Base-by-base conservation (phyloP, 139 green algal genomes). In the Tetraselmis chui region DNA sequence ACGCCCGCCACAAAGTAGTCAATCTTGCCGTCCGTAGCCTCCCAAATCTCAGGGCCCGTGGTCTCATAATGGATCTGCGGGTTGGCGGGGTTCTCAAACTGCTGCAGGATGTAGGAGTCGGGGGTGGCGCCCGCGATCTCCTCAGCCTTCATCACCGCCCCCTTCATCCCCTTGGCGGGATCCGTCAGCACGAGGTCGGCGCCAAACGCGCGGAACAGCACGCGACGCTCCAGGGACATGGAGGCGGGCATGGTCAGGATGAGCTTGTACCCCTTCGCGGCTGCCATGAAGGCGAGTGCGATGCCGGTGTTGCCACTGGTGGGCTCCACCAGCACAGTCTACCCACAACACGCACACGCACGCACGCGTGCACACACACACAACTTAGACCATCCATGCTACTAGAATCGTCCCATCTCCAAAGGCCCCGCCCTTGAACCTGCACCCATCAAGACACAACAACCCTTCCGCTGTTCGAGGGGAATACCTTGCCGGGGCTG, bases 261-360 rank as follows among this genome's bases (percentile, higher is more conserved):
- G 29, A 84, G 76, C 25, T 30, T 28, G 77, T 85, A 86, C 79
- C 85, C 88, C 82, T 90, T 90, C 31, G 90, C 88, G 77, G 90
- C 88, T 1, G 81, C 81, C 29, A 88, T 32, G 80, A 91, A 89
- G 11, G 84, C 84, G 2, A 88, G 81, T 1, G 31, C 84, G 25
- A 86, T 32, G 31, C 84, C 84, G 1, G 84, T 88, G 79, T 88
- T 88, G 28, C 83, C 93, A 30, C 79, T 91, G 2, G 94, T 97
- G 32, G 94, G 92, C 90, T 99, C 96, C 31, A 99, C 91, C 59
- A 99, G 92, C 2, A 92, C 96, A n/a, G 94, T 98, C 89, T 92
- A 84, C 0, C n/a, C 80, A 0, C 2, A 28, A 5, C 30, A 80
- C 18, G 30, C 22, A 59, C 28, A 78, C 26, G 26, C 29, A n/a